Conservation (phyloP, 345 rosid genomes). For the Excoecaria agallocha region DNA sequence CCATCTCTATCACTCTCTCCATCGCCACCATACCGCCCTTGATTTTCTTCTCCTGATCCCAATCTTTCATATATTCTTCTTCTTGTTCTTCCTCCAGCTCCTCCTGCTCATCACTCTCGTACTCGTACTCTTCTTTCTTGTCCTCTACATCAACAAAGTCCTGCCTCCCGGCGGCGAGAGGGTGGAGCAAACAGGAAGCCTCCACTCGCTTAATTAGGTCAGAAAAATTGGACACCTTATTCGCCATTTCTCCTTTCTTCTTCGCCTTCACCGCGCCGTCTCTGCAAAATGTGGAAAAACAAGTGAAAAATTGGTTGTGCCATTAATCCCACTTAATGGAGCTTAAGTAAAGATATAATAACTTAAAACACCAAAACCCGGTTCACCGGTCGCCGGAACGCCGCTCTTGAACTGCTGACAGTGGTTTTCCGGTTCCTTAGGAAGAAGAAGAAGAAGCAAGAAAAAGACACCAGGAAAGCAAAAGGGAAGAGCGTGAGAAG, state of each 20-base stretch:
- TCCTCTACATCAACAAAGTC: constrained; percentile 31
- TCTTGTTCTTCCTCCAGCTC: constrained; percentile 41
- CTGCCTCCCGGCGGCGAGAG: constrained; percentile 66
- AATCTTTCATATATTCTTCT: too few relatives aligned
- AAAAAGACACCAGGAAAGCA: too few relatives aligned
- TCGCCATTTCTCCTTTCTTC: constrained; percentile 59
- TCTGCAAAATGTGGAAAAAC: constrained; percentile 10
- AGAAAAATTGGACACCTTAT: constrained; percentile 69
- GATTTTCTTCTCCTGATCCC: too few relatives aligned
- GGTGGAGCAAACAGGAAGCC: constrained; percentile 85
- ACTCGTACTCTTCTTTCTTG: constrained; percentile 32
- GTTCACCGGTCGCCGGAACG: not conserved
- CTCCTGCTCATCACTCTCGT: constrained; percentile 34
- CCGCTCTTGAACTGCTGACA: not conserved
- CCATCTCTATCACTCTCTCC: too few relatives aligned
- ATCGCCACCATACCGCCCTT: too few relatives aligned
- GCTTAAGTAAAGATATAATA: not conserved
- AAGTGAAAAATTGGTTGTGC: not conserved
- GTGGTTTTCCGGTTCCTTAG: constrained; percentile 21
- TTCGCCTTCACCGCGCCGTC: constrained; percentile 35
- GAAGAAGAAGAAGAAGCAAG: constrained; percentile 45
- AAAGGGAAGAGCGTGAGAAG: too few relatives aligned
- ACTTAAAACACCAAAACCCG: not conserved
- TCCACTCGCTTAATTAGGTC: constrained; percentile 86
- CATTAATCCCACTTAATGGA: too few relatives aligned